phyloP scores from a whole-genome alignment of 148 eudicot species.

The Selenicereus undatus region DNA sequence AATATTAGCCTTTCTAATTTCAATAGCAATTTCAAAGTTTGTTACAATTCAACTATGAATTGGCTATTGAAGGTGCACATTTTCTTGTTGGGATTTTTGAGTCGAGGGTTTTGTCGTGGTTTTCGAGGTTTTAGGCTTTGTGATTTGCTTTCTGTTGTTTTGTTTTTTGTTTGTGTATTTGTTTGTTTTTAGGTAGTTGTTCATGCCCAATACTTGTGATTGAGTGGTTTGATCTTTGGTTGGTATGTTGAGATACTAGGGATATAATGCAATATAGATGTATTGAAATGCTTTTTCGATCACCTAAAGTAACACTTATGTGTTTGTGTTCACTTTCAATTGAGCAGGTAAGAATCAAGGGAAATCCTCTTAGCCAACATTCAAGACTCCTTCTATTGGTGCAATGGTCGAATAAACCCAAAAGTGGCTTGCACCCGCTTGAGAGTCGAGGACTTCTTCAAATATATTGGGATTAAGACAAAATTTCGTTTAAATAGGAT shows the following conservation, averaged over 20 bases:
- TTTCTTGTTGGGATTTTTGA: not conserved
- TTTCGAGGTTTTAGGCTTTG: not conserved
- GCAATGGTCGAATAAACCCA: conserved; percentile 48
- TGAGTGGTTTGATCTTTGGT: not conserved
- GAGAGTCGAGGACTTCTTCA: not conserved
- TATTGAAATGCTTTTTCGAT: not conserved
- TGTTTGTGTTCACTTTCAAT: not conserved
- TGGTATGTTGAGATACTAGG: not conserved
- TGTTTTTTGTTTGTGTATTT: not conserved
- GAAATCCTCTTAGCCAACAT: conserved; percentile 26
- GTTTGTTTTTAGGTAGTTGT: not conserved
- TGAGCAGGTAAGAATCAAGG: conserved; percentile 41
- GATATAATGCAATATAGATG: not conserved
- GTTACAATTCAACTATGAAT: too few relatives aligned
- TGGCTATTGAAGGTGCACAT: conserved; percentile 44
- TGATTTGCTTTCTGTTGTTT: not conserved
- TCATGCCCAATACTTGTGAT: not conserved
- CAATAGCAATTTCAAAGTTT: too few relatives aligned
- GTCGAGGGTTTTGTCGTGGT: too few relatives aligned
- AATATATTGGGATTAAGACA: not conserved
- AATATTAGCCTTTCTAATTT: too few relatives aligned
- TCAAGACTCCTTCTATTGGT: conserved; percentile 29
- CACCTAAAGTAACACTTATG: not conserved
- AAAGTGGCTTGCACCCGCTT: not conserved
- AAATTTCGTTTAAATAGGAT: conserved; percentile 17